These are phyloP conservation scores for Apophysomyces variabilis DNA, from an alignment of 371 early-diverging fungal genomes.

Conservation along the genomic window DNA sequence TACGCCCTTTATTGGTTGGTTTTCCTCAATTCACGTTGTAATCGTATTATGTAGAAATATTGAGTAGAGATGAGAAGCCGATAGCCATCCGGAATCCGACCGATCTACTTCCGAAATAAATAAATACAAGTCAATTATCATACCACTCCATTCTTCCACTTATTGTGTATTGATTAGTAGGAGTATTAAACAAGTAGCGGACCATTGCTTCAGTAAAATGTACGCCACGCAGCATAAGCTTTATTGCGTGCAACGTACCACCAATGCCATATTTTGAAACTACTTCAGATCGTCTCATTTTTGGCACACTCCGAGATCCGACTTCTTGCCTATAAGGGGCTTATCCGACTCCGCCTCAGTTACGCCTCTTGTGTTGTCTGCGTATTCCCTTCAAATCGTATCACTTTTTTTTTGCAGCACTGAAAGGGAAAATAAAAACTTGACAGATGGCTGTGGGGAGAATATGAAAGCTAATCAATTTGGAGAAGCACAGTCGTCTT, in stretches of 20 bases:
- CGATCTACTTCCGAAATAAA: constrained; percentile 5
- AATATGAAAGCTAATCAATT: too few relatives aligned
- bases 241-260: constrained; percentile 6
- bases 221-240: background rate
- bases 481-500: too few relatives aligned
- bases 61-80: background rate
- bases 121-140: background rate
- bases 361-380: constrained; percentile 7
- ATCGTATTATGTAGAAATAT: too few relatives aligned
- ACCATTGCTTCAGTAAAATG: background rate
- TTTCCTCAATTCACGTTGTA: too few relatives aligned
- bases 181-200: background rate
- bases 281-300: constrained; percentile 3
- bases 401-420: too few relatives aligned
- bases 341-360: constrained; percentile 5
- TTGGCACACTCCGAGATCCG: constrained; percentile 8
- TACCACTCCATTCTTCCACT: background rate
- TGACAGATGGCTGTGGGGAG: too few relatives aligned
- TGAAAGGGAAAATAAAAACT: too few relatives aligned
- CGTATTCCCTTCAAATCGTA: too few relatives aligned
- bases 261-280: background rate
- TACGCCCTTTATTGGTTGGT: background rate
- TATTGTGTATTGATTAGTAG: background rate
- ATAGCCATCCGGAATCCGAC: constrained; percentile 6
- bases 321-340: background rate